A percentile compares a stretch with the other conserved stretches of the same genome.
Conservation (phyloP, 257 asterid genomes). For the Solanum chiquidenum region DNA sequence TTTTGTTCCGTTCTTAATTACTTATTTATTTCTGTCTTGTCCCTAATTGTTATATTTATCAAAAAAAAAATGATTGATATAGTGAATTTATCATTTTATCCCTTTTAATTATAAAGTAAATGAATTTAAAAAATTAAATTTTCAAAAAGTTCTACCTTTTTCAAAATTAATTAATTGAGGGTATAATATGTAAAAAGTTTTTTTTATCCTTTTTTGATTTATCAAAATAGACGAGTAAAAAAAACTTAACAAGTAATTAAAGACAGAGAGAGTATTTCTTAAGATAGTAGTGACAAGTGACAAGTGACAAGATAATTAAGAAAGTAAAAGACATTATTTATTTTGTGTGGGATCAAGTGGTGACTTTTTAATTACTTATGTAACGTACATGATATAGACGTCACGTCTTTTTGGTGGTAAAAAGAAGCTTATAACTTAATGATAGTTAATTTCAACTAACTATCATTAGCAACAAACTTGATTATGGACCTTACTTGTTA, state of each 20-base stretch:
- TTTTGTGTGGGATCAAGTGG: background rate
- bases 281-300: background rate
- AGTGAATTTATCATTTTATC: too few relatives aligned
- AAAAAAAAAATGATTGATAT: too few relatives aligned
- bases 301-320: background rate
- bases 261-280: background rate
- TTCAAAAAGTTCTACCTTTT: too few relatives aligned
- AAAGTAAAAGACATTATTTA: background rate
- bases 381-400: background rate
- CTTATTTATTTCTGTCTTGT: too few relatives aligned
- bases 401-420: background rate
- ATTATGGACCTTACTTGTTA: background rate
- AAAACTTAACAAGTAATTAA: too few relatives aligned
- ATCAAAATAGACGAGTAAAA: too few relatives aligned
- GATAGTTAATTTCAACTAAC: background rate
- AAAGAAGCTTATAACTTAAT: background rate
- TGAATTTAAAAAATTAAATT: too few relatives aligned
- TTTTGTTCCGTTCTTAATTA: too few relatives aligned
- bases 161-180: too few relatives aligned
- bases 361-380: background rate
- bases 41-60: accelerated
- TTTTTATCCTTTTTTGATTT: too few relatives aligned
- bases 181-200: too few relatives aligned
- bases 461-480: background rate
- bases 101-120: too few relatives aligned